Evolutionary conservation across 2,329 filamentous ascomycete genomes (phyloP), one percentile per base, ranked within the genome.

Genomic region (Cercospora nicotianae): DNA sequence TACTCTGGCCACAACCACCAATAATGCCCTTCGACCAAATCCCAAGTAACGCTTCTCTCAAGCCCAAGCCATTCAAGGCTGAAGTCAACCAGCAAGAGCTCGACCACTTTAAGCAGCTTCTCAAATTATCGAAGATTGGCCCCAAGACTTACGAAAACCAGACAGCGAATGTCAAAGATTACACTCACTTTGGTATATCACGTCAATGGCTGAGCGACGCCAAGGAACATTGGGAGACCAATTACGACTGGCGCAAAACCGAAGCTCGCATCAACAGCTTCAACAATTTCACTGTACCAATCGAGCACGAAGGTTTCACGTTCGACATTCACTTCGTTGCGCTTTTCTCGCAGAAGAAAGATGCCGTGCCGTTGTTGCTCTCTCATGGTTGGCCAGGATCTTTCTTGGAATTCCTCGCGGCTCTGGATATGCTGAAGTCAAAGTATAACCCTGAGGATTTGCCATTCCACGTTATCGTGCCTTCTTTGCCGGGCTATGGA

Each of bases 401-500:
- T 0, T 85, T 87, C 67, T 74, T 85, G 0, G 87, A 89, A 69
- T 89, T 88, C 71, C 72, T 89, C 2, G 82, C 81, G 1, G 77
- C 87, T 7, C 74, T 89, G 63, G 73, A 81, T 1, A 51, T 84
- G 3, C 75, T 88, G 1, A 75, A 75, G 28, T 72, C 79, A 2
- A 83, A 83, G 63, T 87, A 87, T 72, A 81, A 81, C 0, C 80
- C 85, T 0, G 77, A 82, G 0, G 79, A 77, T 0, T 76, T 88
- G 16, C 86, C 87, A 0, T 89, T 86, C 72, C 86, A 89, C 70
- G 75, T 88, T 53, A 81, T 89, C 39, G 82, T 85, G 0, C 87
- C 87, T 0, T 86, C 83, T 0, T 76, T 88, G 2, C 84, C 85
- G 0, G 87, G 86, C 10, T 89, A 85, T 71, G 79, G 80, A 0